Evolutionary conservation across 108 stramenopile species (phyloP).

Genomic region (Fistulifera solaris): DNA sequence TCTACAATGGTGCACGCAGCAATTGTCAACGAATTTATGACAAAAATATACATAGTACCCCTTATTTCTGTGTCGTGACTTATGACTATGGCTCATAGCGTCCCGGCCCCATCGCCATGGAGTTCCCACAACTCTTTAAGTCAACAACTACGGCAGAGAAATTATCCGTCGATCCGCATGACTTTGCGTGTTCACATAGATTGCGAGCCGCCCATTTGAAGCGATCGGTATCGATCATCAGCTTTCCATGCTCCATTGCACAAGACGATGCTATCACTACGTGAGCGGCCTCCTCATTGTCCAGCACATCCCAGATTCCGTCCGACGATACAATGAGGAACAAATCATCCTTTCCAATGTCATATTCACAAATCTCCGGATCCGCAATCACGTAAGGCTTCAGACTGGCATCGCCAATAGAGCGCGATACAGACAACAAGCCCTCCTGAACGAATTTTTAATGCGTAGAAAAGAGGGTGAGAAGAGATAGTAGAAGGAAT

Average conservation of each 20-base stretch:
- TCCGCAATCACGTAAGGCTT: conserved; percentile 83
- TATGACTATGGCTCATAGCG: conserved; percentile 23
- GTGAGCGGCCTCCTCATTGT: conserved; percentile 77
- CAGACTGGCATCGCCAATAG: conserved; percentile 88
- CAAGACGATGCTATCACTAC: conserved; percentile 78
- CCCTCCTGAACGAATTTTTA: no score
- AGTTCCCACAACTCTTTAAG: conserved; percentile 60
- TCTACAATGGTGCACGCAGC: not conserved
- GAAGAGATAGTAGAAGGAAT: no score
- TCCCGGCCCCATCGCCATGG: conserved; percentile 21
- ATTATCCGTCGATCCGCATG: conserved; percentile 78
- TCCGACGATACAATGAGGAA: conserved; percentile 80
- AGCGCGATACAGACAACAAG: conserved; percentile 89
- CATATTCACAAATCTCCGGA: conserved; percentile 73
- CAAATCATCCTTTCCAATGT: conserved; percentile 81
- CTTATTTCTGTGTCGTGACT: no score
- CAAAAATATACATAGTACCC: no score
- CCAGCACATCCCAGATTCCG: conserved; percentile 86
- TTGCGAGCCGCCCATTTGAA: conserved; percentile 79
- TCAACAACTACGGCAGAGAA: conserved; percentile 65
- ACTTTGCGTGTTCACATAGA: conserved; percentile 64
- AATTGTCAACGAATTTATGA: not conserved
- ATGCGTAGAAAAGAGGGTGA: no score
- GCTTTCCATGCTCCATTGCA: conserved; percentile 61
- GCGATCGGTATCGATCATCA: conserved; percentile 64